phyloP scores from a whole-genome alignment of 345 rosid genomes.

The Aegle marmelos region DNA sequence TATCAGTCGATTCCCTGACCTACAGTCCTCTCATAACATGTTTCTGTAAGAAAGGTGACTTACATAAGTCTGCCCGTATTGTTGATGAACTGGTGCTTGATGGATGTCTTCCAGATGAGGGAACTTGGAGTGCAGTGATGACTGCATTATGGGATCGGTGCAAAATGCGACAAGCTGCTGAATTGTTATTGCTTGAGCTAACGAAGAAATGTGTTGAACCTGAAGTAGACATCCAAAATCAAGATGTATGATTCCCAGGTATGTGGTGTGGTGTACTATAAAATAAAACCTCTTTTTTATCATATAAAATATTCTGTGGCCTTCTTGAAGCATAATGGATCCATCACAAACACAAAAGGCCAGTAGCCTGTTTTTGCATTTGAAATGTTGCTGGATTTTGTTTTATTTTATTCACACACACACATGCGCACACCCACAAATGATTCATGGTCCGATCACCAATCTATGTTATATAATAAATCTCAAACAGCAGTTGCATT shows the following conservation, averaged over 20 bases:
- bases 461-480: background rate
- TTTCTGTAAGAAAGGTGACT: constrained; percentile 57
- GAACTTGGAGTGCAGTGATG: constrained; percentile 49
- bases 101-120: constrained; percentile 58
- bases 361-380: background rate
- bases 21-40: constrained; percentile 42
- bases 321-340: background rate
- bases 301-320: background rate
- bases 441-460: background rate
- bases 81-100: constrained; percentile 67
- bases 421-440: too few relatives aligned
- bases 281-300: background rate
- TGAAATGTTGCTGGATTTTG: background rate
- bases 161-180: constrained; percentile 30
- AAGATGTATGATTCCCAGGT: background rate
- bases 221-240: constrained; percentile 11
- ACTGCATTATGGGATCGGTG: constrained; percentile 40
- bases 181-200: constrained; percentile 20
- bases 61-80: constrained; percentile 54
- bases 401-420: background rate
- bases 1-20: constrained; percentile 49
- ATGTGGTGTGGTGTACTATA: background rate
- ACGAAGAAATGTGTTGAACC: constrained; percentile 23
- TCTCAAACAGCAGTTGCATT: background rate
- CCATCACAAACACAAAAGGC: background rate